Evolutionary conservation across 306 rosid species (phyloP).

Genomic region (Vigna mungo): DNA sequence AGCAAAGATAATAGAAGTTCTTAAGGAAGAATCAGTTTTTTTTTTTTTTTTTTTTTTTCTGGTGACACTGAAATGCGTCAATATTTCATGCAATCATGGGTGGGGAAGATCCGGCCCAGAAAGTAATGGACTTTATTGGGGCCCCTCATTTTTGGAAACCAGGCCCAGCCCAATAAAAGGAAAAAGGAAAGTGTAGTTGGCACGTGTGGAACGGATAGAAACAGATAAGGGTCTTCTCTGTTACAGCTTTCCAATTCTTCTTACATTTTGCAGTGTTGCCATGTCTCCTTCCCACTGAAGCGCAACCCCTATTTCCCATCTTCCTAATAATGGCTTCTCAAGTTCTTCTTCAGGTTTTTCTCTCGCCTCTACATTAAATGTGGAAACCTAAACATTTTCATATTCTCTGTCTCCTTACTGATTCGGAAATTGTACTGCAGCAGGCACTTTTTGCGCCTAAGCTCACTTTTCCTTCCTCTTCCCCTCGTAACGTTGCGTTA

Average conservation of each 20-base stretch:
- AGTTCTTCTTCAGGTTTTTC: slow-evolving; percentile 74
- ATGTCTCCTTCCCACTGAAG: slow-evolving; percentile 17
- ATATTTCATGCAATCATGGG: too few species aligned
- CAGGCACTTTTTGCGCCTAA: slow-evolving; percentile 65
- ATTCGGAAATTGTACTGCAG: slow-evolving; percentile 41
- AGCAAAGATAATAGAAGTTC: background rate
- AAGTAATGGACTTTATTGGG: too few species aligned
- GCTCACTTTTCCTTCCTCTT: slow-evolving; percentile 55
- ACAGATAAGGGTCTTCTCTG: slow-evolving; percentile 34
- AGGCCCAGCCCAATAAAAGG: slow-evolving; percentile 3
- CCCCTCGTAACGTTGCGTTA: slow-evolving; percentile 43
- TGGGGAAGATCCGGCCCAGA: too few species aligned
- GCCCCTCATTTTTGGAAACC: background rate
- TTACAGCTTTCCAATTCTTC: background rate
- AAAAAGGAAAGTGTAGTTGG: background rate
- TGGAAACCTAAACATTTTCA: background rate
- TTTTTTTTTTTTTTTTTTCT: fast-evolving
- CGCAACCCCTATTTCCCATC: slow-evolving; percentile 32
- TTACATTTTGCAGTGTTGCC: slow-evolving; percentile 32
- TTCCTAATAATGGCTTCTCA: slow-evolving; percentile 63
- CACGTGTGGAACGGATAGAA: slow-evolving; percentile 40
- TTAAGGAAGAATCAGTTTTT: too few species aligned
- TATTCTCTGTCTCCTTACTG: slow-evolving; percentile 13
- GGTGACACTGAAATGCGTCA: too few species aligned
- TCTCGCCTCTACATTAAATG: slow-evolving; percentile 3